Conservation (phyloP, 108 stramenopile species). For the Cyclostephanos invisitatus region DNA sequence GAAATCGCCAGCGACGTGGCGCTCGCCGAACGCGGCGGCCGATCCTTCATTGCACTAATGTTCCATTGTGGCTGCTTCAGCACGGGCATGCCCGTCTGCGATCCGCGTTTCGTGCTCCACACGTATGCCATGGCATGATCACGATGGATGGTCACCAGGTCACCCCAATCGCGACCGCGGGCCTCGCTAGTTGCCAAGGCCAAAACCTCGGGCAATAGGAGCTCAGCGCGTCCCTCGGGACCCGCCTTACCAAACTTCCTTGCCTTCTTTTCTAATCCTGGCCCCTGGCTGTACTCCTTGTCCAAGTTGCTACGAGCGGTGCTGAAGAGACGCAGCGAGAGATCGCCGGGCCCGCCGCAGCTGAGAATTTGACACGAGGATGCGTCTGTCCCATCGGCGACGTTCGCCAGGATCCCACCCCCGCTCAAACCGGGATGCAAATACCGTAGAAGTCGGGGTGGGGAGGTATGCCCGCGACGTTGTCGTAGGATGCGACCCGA, state of each 20-base stretch:
- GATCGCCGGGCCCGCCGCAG: slow-evolving; percentile 62
- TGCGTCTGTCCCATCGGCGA: slow-evolving; percentile 82
- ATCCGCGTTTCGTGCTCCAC: slow-evolving; percentile 75
- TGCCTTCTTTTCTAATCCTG: slow-evolving; percentile 74
- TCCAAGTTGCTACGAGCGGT: slow-evolving; percentile 80
- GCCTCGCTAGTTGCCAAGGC: slow-evolving; percentile 69
- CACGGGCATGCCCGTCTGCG: slow-evolving; percentile 76
- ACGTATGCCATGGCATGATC: slow-evolving; percentile 88
- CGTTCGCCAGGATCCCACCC: slow-evolving; percentile 63
- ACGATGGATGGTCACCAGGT: slow-evolving; percentile 84
- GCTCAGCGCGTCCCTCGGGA: slow-evolving; percentile 53
- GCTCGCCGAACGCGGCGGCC: slow-evolving; percentile 64
- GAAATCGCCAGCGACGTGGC: slow-evolving; percentile 80
- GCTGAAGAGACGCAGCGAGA: slow-evolving; percentile 77
- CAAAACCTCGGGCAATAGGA: slow-evolving; percentile 74
- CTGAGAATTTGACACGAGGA: slow-evolving; percentile 77
- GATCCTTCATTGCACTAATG: slow-evolving; percentile 79
- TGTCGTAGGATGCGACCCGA: slow-evolving; percentile 71
- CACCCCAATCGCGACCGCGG: slow-evolving; percentile 81
- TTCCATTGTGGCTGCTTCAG: slow-evolving; percentile 82
- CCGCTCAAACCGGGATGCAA: slow-evolving; percentile 66
- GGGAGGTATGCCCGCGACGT: slow-evolving; percentile 77
- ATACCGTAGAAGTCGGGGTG: slow-evolving; percentile 69
- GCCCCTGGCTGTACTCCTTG: slow-evolving; percentile 86
- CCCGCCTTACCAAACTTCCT: slow-evolving; percentile 61